Evolutionary conservation across 2,329 filamentous ascomycete genomes (phyloP), one percentile per base, ranked within the genome.

Genomic region (Pyrenochaeta sp.): DNA sequence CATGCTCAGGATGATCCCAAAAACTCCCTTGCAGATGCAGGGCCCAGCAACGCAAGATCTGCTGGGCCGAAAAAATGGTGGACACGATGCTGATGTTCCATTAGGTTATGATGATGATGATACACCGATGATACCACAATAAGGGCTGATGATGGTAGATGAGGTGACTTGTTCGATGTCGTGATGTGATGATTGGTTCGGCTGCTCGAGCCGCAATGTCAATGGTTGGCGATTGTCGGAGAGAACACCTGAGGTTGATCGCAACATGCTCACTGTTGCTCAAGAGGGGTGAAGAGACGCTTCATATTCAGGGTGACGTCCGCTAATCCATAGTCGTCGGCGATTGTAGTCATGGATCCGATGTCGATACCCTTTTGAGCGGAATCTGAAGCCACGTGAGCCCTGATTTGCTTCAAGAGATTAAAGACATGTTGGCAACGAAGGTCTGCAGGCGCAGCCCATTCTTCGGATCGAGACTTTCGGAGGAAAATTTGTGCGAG

Each of bases 221-320:
- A 15, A 23, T 30, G 46, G 44, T 29, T 45, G 45, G 45, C 31
- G 35, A 7, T 11, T 27, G 31, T 32, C 37, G 15, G 30, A 15
- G 30, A 17, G 27, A 27, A n/a, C n/a, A n/a, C n/a, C 10, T 21
- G 49, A 45, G 30, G 17, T 12, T 43, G 10, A 41, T 29, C 20
- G 17, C 11, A 11, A 14, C 23, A 7, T 18, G 21, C 21, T 45
- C 45, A 53, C 18, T 52, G 47, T 39, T 67, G 66, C 51, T 75
- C 71, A 69, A 81, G 79, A 14, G 88, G 87, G 67, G 82, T 85
- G 73, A 91, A 91, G 45, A 92, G 79, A 64, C 87, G 81, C 67
- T 86, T 85, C 87, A 91, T 90, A 74, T 91, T 85, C 56, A 91
- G 79, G 7, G 86, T 89, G 62, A 89, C 79, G 69, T 89, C 83